Percentiles rank a stretch among this genome's conserved stretches.
Conservation (phyloP, 2,329 filamentous ascomycete species). For the Sporothrix sp. region DNA sequence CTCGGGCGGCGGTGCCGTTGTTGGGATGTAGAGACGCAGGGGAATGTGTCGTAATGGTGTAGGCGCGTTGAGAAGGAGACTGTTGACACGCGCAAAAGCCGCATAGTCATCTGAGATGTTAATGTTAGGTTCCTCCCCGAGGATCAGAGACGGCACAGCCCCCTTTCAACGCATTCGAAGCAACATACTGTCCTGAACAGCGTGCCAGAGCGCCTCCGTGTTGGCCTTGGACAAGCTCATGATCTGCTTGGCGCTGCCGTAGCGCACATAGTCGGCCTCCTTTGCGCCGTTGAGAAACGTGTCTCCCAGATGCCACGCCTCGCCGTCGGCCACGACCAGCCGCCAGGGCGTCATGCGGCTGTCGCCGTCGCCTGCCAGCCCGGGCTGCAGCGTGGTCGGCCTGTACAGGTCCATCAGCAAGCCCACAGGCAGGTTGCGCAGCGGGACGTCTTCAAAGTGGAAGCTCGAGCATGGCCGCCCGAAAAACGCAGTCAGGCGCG, state of each 20-base stretch:
- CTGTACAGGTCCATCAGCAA: slow-evolving; percentile 49
- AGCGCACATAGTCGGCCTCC: slow-evolving; percentile 76
- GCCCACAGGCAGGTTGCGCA: slow-evolving; percentile 44
- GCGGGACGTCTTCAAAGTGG: slow-evolving; percentile 44
- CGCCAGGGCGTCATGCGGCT: slow-evolving; percentile 39
- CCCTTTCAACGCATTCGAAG: too few relatives aligned
- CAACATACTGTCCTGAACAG: slow-evolving; percentile 67
- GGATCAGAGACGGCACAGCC: too few relatives aligned
- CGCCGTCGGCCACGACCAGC: slow-evolving; percentile 43
- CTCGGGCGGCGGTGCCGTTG: slow-evolving; percentile 38
- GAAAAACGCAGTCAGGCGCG: slow-evolving; percentile 46
- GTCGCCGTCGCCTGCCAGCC: background rate
- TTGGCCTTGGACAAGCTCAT: slow-evolving; percentile 82
- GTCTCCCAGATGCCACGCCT: slow-evolving; percentile 50
- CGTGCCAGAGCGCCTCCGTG: slow-evolving; percentile 72
- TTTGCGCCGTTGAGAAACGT: slow-evolving; percentile 57
- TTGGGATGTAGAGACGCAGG: slow-evolving; percentile 74
- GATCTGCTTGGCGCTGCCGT: slow-evolving; percentile 79
- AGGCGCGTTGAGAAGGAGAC: slow-evolving; percentile 65
- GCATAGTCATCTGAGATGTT: slow-evolving; percentile 67
- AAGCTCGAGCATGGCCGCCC: slow-evolving; percentile 46
- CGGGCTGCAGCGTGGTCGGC: slow-evolving; percentile 23
- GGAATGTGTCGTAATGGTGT: slow-evolving; percentile 74
- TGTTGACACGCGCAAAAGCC: slow-evolving; percentile 65
- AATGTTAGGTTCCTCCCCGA: too few relatives aligned